phyloP scores from a whole-genome alignment of 225 moss, liverwort and hornwort genomes.

The Thuidium tamariscinum region DNA sequence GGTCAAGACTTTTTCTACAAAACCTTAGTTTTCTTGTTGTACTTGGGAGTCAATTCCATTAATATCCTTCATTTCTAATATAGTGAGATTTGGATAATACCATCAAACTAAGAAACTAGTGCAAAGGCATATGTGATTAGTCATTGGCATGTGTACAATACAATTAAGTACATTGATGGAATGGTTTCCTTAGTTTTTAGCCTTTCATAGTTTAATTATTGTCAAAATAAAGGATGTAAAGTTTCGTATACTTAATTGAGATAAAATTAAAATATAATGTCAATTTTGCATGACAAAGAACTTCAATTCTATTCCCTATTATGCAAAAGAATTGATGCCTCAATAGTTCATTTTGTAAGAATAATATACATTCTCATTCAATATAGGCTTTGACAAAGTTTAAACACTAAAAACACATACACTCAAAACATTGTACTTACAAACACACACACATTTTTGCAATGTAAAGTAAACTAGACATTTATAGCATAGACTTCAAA shows the following conservation, averaged over 20 bases:
- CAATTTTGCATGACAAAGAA: no score
- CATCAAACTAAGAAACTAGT: neutral
- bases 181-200: neutral
- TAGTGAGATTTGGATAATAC: neutral
- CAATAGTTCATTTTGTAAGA: neutral
- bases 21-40: neutral
- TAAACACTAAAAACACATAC: no score
- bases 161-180: neutral
- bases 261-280: neutral
- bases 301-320: neutral
- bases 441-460: neutral
- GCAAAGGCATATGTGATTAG: neutral
- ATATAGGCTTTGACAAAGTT: neutral
- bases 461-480: no score
- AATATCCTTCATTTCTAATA: neutral
- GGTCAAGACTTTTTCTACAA: neutral
- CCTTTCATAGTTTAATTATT: neutral
- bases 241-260: neutral
- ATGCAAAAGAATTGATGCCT: neutral
- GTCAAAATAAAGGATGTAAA: neutral
- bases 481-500: no score
- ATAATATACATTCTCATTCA: neutral
- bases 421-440: neutral
- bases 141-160: neutral
- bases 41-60: fast-evolving